These are phyloP conservation scores for Gossypium davidsonii DNA, from an alignment of 441 rosid species.

Conservation along the genomic window DNA sequence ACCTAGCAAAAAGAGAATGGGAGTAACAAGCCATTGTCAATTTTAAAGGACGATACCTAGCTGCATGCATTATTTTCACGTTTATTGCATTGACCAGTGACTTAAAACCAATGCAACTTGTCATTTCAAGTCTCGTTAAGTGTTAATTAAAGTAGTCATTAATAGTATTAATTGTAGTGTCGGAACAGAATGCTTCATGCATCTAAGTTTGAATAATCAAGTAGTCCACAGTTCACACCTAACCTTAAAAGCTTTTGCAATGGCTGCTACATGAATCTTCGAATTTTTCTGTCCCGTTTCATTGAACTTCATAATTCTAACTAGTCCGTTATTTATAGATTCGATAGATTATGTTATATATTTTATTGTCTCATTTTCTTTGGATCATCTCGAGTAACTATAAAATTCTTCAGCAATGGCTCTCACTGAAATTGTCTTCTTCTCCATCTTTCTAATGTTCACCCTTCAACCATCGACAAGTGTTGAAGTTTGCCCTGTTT, in stretches of 20 bases:
- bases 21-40: too few species aligned
- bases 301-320: too few species aligned
- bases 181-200: not conserved
- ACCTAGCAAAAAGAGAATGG: too few species aligned
- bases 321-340: not conserved
- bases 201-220: not conserved
- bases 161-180: not conserved
- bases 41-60: not conserved
- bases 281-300: too few species aligned
- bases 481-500: not conserved
- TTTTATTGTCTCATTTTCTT: not conserved
- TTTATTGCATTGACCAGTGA: not conserved
- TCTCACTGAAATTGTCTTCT: constrained; percentile 5
- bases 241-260: too few species aligned
- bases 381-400: not conserved
- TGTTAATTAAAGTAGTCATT: not conserved
- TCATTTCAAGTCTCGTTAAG: not conserved
- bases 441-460: not conserved
- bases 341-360: too few species aligned
- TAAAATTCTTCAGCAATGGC: constrained; percentile 13
- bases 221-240: not conserved
- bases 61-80: not conserved
- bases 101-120: not conserved
- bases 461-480: not conserved
- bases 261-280: too few species aligned